Percentiles rank a stretch among this genome's conserved stretches.
Evolutionary conservation across 1,284 basidiomycete species (phyloP).

Genomic region (Agaricales sp.): DNA sequence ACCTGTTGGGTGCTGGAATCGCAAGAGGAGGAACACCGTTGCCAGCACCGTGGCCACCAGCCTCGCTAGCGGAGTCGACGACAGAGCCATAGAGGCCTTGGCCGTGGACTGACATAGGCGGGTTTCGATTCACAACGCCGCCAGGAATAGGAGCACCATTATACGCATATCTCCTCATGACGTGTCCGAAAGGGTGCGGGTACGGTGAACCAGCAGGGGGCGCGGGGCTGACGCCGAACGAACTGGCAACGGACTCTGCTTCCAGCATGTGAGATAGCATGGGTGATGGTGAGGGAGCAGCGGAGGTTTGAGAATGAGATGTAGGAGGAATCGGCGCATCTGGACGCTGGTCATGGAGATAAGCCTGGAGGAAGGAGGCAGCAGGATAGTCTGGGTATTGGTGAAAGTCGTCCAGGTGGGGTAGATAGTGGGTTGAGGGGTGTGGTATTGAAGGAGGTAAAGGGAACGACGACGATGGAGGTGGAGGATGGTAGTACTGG

Average conservation of each 20-base stretch:
- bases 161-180: constrained; percentile 40
- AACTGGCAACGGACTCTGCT: constrained; percentile 21
- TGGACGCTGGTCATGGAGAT: constrained; percentile 47
- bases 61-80: constrained; percentile 1
- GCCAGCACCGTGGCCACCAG: background rate
- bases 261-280: constrained; percentile 19
- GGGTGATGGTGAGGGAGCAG: constrained; percentile 34
- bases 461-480: background rate
- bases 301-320: constrained; percentile 60
- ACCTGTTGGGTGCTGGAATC: background rate
- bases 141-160: constrained; percentile 22
- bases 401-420: constrained; percentile 7
- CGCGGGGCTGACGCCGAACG: constrained; percentile 33
- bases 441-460: background rate
- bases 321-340: constrained; percentile 68
- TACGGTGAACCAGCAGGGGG: constrained; percentile 59
- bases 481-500: constrained; percentile 18
- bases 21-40: background rate
- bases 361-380: constrained; percentile 46
- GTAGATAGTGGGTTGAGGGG: background rate
- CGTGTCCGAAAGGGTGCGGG: constrained; percentile 64
- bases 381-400: constrained; percentile 43
- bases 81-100: constrained; percentile 25
- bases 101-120: constrained; percentile 37
- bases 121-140: constrained; percentile 26